Percentiles rank a stretch among this genome's conserved stretches.
Conservation (phyloP, 148 eudicot genomes). For the Heliosperma pusillum region DNA sequence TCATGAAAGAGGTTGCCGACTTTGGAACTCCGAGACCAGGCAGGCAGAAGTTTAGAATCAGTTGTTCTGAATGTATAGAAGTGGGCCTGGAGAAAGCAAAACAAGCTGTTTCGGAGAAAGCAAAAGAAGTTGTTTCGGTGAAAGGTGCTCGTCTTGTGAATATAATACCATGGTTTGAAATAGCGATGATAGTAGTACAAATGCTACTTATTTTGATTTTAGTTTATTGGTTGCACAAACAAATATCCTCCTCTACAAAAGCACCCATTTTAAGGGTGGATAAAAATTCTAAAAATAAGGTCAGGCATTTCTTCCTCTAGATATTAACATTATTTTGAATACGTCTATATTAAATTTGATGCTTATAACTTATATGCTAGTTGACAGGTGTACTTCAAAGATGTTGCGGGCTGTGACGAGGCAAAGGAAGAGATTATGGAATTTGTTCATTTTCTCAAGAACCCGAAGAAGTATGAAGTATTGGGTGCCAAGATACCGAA, state of each 20-base stretch:
- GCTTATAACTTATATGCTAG: not conserved
- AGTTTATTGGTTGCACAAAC: not conserved
- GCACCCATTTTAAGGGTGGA: conserved; percentile 64
- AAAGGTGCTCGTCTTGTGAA: conserved; percentile 54
- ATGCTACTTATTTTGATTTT: conserved; percentile 39
- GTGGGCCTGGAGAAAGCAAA: conserved; percentile 78
- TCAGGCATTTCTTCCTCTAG: conserved; percentile 10
- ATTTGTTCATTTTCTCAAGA: conserved; percentile 90
- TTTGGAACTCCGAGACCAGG: conserved; percentile 37
- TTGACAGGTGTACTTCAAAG: conserved; percentile 58
- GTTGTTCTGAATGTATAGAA: conserved; percentile 72
- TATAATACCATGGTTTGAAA: conserved; percentile 61
- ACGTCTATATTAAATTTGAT: not conserved
- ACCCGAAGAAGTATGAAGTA: conserved; percentile 79
- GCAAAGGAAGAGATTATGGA: conserved; percentile 82
- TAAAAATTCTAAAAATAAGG: conserved; percentile 84
- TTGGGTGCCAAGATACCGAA: conserved; percentile 95
- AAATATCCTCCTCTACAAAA: conserved; percentile 62
- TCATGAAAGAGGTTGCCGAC: conserved; percentile 26
- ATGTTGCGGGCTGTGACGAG: conserved; percentile 82
- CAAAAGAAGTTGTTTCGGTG: conserved; percentile 54
- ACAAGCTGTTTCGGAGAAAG: conserved; percentile 52
- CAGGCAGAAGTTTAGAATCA: conserved; percentile 58
- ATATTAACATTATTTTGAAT: not conserved
- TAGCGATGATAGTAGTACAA: conserved; percentile 51